These are phyloP conservation scores for Rutstroemia sp. DNA, from an alignment of 2,329 filamentous ascomycete genomes.

Conservation along the genomic window DNA sequence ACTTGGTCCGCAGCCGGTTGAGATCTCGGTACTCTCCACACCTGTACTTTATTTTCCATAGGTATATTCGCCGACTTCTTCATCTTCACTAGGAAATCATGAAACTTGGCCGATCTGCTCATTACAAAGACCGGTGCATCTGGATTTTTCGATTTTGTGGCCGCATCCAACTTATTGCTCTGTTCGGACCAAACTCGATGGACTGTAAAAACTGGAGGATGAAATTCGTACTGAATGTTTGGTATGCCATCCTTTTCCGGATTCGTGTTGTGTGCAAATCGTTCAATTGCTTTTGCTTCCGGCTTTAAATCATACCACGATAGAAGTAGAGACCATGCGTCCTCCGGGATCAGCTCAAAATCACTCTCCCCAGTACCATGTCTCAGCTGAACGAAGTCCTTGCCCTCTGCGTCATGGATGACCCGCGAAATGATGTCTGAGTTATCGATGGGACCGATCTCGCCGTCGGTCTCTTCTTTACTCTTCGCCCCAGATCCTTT, in stretches of 20 bases:
- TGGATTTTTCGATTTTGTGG: slow-evolving; percentile 54
- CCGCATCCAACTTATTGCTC: slow-evolving; percentile 48
- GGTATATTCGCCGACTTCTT: slow-evolving; percentile 66
- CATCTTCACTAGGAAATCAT: slow-evolving; percentile 67
- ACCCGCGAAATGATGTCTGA: slow-evolving; percentile 66
- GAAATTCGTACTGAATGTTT: slow-evolving; percentile 74
- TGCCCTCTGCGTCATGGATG: slow-evolving; percentile 41
- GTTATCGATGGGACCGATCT: slow-evolving; percentile 75
- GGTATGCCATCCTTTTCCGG: slow-evolving; percentile 44
- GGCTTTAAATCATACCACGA: slow-evolving; percentile 74
- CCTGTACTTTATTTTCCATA: slow-evolving; percentile 62
- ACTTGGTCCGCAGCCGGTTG: slow-evolving; percentile 28
- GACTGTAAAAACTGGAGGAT: slow-evolving; percentile 78
- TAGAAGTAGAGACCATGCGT: slow-evolving; percentile 74
- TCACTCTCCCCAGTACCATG: slow-evolving; percentile 61
- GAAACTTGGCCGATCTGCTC: slow-evolving; percentile 61
- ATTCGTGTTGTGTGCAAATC: slow-evolving; percentile 71
- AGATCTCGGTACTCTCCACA: slow-evolving; percentile 34
- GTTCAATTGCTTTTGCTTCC: slow-evolving; percentile 63
- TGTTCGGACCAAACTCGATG: slow-evolving; percentile 65
- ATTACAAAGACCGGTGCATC: slow-evolving; percentile 60
- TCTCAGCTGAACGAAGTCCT: slow-evolving; percentile 65
- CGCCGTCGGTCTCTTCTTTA: slow-evolving; percentile 53
- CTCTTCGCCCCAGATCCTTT: slow-evolving; percentile 53
- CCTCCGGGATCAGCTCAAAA: slow-evolving; percentile 68